Evolutionary conservation across 176 grass and related monocot genomes (phyloP).

Genomic region (Leersia perrieri): DNA sequence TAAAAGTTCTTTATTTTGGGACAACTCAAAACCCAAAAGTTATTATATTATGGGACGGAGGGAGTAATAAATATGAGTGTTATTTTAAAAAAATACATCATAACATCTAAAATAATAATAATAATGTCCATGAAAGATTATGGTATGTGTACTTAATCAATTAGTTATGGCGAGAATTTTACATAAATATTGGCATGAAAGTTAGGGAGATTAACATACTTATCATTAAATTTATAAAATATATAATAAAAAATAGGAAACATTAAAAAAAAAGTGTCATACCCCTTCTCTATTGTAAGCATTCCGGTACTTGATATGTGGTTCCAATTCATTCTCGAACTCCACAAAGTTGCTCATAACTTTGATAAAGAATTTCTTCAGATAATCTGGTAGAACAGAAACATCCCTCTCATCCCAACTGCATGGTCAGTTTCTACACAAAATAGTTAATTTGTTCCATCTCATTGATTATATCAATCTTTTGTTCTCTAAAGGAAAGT

Average conservation of each 20-base stretch:
- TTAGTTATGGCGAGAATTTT: too few relatives aligned
- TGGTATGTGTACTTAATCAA: too few relatives aligned
- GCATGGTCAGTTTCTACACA: background rate
- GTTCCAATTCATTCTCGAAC: constrained; percentile 21
- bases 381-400: constrained; percentile 25
- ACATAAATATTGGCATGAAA: background rate
- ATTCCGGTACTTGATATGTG: constrained; percentile 22
- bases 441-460: background rate
- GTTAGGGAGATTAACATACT: background rate
- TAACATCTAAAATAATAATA: too few relatives aligned
- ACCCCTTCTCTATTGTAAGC: background rate
- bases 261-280: background rate
- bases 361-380: constrained; percentile 18
- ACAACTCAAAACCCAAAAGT: too few relatives aligned
- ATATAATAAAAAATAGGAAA: background rate
- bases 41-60: too few relatives aligned
- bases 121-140: too few relatives aligned
- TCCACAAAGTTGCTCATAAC: constrained; percentile 16
- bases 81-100: too few relatives aligned
- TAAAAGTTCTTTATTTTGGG: too few relatives aligned
- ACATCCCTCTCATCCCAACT: constrained; percentile 34
- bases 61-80: too few relatives aligned
- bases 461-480: too few relatives aligned
- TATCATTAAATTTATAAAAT: background rate
- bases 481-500: background rate